Percentiles rank a stretch among this genome's conserved stretches.
phyloP scores from a whole-genome alignment of 2,329 filamentous ascomycete species.

The Sporothrix protearum region DNA sequence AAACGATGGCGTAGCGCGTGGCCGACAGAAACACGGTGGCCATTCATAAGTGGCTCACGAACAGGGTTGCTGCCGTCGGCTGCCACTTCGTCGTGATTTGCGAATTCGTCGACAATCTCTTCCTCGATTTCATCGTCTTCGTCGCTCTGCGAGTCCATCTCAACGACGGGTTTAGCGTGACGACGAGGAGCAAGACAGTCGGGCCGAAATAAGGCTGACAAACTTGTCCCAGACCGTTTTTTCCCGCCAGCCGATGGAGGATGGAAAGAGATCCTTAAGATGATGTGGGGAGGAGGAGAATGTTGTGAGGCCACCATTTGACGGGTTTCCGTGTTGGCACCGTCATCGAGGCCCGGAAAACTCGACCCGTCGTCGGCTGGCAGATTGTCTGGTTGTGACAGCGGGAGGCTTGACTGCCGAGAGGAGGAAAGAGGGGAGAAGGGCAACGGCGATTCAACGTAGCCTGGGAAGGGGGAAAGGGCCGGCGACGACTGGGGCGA shows the following conservation, averaged over 20 bases:
- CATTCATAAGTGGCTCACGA: neutral
- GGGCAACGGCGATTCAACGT: conserved; percentile 55
- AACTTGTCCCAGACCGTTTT: conserved; percentile 84
- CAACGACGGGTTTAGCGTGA: conserved; percentile 89
- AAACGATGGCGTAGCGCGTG: neutral
- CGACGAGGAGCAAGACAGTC: conserved; percentile 82
- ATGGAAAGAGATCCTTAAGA: conserved; percentile 79
- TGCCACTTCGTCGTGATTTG: neutral
- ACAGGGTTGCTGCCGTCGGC: neutral
- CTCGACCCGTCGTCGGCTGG: conserved; percentile 35
- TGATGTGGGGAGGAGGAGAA: conserved; percentile 66
- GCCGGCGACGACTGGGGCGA: conserved; percentile 48
- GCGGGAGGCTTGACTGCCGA: conserved; percentile 52
- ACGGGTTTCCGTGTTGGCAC: conserved; percentile 45
- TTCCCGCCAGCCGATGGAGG: conserved; percentile 72
- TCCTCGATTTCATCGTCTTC: conserved; percentile 41
- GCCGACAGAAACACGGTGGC: neutral
- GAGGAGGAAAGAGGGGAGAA: conserved; percentile 40
- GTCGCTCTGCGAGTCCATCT: conserved; percentile 58
- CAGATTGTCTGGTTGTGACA: conserved; percentile 39
- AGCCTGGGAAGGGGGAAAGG: conserved; percentile 64
- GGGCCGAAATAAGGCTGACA: conserved; percentile 77
- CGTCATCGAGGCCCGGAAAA: conserved; percentile 44
- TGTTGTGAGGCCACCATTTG: conserved; percentile 75
- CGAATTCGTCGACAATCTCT: conserved; percentile 20